Evolutionary conservation across 257 asterid genomes (phyloP).

Genomic region (Solanum dulcamara): DNA sequence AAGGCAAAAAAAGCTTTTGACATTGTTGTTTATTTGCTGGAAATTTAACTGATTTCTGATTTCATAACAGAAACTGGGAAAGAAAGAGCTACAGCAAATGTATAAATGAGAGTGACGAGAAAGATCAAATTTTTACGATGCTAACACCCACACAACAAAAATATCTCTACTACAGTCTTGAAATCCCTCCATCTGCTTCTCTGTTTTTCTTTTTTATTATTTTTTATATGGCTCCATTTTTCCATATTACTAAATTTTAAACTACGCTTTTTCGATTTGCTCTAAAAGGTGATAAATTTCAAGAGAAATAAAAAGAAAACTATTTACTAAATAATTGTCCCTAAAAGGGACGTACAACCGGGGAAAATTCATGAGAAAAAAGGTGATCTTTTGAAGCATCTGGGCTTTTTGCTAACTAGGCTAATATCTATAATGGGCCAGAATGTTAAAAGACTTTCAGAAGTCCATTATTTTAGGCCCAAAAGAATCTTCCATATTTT

Average conservation of each 20-base stretch:
- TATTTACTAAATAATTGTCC: no score
- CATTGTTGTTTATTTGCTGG: constrained; percentile 4
- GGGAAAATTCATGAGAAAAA: no score
- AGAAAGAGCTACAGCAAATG: not conserved
- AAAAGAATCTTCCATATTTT: not conserved
- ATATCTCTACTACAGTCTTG: not conserved
- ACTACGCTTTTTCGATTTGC: no score
- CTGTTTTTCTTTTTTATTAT: not conserved
- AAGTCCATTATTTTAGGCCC: not conserved
- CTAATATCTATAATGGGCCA: no score
- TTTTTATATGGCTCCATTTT: not conserved
- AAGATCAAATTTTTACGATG: not conserved
- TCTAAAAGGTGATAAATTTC: no score
- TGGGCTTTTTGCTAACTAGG: no score
- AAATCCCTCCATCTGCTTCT: not conserved
- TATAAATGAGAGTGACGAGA: not conserved
- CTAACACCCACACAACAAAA: not conserved
- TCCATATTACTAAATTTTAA: not conserved
- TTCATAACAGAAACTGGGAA: not conserved
- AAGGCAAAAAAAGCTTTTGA: constrained; percentile 8
- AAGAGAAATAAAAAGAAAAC: no score
- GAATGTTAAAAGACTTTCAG: not conserved
- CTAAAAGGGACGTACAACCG: no score
- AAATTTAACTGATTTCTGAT: not conserved
- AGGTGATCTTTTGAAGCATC: no score